Evolutionary conservation across 2,329 filamentous ascomycete genomes (phyloP).

Genomic region (Aphanocladium album): DNA sequence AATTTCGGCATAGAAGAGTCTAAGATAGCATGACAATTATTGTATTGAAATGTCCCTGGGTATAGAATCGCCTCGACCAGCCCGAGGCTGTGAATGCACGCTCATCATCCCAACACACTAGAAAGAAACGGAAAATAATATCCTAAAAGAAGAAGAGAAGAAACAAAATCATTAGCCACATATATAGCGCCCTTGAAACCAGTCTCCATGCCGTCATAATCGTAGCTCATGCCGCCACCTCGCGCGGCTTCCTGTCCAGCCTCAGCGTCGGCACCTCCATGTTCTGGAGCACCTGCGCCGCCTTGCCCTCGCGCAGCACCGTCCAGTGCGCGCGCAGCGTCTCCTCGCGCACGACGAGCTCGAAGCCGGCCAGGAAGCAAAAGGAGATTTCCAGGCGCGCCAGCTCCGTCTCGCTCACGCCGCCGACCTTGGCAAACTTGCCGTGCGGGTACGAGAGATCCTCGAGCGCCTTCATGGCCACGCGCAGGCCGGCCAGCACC

Average conservation of each 20-base stretch:
- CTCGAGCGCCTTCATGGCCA: slow-evolving; percentile 93
- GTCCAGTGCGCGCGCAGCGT: slow-evolving; percentile 29
- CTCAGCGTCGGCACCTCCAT: slow-evolving; percentile 10
- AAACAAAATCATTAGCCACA: neutral
- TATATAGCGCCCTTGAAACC: neutral
- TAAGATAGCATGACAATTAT: neutral
- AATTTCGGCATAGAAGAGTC: too few relatives aligned
- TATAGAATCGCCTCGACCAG: slow-evolving; percentile 6
- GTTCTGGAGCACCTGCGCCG: slow-evolving; percentile 9
- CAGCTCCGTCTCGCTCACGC: slow-evolving; percentile 76
- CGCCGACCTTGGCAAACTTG: slow-evolving; percentile 81
- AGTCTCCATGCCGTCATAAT: neutral
- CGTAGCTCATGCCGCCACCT: neutral
- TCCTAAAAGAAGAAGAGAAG: neutral
- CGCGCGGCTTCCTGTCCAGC: slow-evolving; percentile 11
- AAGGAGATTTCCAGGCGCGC: slow-evolving; percentile 84
- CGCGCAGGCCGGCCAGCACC: slow-evolving; percentile 74
- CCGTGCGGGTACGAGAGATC: slow-evolving; percentile 82
- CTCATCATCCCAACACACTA: neutral
- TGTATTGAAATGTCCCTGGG: slow-evolving; percentile 1
- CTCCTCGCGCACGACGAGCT: slow-evolving; percentile 54
- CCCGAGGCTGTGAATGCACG: slow-evolving; percentile 5
- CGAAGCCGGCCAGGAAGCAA: slow-evolving; percentile 81
- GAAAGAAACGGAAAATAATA: neutral
- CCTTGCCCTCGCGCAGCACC: slow-evolving; percentile 24